A percentile compares a stretch with the other conserved stretches of the same genome.
These are phyloP conservation scores for Otatea glauca DNA, from an alignment of 176 grass and related monocot genomes.

Conservation along the genomic window DNA sequence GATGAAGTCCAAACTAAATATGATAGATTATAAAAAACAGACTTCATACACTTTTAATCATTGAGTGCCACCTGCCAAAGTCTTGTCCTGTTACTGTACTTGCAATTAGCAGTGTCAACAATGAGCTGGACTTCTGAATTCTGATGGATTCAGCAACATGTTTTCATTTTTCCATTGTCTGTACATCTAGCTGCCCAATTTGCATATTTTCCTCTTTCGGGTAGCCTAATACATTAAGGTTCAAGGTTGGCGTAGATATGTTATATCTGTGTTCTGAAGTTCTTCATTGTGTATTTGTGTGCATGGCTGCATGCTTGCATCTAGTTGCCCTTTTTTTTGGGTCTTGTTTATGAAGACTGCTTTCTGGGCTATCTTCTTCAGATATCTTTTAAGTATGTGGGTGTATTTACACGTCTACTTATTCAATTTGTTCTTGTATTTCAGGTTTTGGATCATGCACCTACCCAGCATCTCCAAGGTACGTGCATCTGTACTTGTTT, in stretches of 20 bases:
- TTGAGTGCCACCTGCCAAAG: neutral
- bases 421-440: constrained; percentile 13
- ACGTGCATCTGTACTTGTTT: neutral
- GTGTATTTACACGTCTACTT: neutral
- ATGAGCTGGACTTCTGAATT: neutral
- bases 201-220: neutral
- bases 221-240: neutral
- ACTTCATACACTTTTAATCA: neutral
- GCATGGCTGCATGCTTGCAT: neutral
- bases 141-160: neutral
- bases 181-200: neutral
- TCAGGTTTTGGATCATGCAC: constrained; percentile 60
- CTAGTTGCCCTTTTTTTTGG: neutral
- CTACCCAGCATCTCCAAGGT: constrained; percentile 54
- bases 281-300: neutral
- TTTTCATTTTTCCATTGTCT: neutral
- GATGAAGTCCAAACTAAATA: neutral
- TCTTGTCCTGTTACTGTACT: neutral
- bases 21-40: neutral
- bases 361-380: neutral
- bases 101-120: neutral
- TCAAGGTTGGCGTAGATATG: neutral
- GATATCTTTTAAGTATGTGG: neutral
- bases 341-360: neutral
- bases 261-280: neutral